Evolutionary conservation across 495 filamentous ascomycete genomes (phyloP).

Genomic region (Entonaema liquescens): DNA sequence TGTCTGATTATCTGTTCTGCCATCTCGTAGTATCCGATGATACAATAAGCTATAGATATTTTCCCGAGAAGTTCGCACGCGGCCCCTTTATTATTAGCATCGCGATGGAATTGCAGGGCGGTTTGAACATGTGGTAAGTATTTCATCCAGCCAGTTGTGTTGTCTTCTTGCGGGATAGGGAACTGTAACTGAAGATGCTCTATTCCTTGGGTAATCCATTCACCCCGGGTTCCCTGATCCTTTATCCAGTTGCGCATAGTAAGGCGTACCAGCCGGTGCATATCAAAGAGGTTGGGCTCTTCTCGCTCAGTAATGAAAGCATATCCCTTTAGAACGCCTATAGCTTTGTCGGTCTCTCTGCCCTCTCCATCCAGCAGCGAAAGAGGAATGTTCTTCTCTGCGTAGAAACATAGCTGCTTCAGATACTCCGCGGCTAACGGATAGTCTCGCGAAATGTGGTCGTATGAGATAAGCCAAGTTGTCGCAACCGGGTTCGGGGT

Average conservation of each 20-base stretch:
- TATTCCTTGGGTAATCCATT: constrained; percentile 45
- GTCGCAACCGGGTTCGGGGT: constrained; percentile 45
- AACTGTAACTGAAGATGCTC: constrained; percentile 44
- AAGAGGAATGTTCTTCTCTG: constrained; percentile 53
- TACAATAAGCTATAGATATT: neutral
- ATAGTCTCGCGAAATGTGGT: constrained; percentile 47
- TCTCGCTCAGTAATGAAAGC: constrained; percentile 50
- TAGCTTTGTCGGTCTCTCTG: constrained; percentile 42
- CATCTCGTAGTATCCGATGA: neutral
- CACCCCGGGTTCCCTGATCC: constrained; percentile 28
- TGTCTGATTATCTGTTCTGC: neutral
- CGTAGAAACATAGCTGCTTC: constrained; percentile 51
- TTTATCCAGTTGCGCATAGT: constrained; percentile 57
- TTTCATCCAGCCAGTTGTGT: constrained; percentile 45
- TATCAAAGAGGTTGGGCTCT: constrained; percentile 43
- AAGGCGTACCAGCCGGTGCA: constrained; percentile 57
- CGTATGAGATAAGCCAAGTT: constrained; percentile 51
- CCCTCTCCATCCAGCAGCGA: constrained; percentile 21
- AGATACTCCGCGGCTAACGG: constrained; percentile 52
- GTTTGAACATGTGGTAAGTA: constrained; percentile 52
- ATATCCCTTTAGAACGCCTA: constrained; percentile 53
- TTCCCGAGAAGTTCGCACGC: neutral
- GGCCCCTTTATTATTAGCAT: neutral
- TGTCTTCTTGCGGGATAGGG: constrained; percentile 46
- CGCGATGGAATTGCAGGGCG: constrained; percentile 26